Conservation (phyloP, 495 filamentous ascomycete species). For the Penicillium angulare region DNA sequence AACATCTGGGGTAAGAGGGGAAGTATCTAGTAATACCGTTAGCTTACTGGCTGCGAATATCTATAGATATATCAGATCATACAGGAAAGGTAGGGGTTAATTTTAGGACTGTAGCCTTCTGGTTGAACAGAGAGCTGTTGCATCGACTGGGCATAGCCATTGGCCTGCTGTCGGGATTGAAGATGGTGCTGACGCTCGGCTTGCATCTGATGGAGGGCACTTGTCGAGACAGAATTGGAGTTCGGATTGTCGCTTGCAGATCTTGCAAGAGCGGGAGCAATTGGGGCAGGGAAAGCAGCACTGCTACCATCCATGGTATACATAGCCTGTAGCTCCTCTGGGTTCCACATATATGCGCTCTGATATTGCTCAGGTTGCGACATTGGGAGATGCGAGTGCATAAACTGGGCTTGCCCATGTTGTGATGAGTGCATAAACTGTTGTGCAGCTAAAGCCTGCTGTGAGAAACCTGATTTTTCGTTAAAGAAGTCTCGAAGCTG, state of each 20-base stretch:
- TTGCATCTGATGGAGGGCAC: slow-evolving; percentile 18
- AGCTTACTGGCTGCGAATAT: background rate
- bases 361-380: slow-evolving; percentile 22
- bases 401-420: slow-evolving; percentile 14
- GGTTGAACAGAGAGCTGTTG: slow-evolving; percentile 42
- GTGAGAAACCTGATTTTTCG: slow-evolving; percentile 30
- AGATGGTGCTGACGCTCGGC: slow-evolving; percentile 8
- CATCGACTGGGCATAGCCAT: slow-evolving; percentile 23
- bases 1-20: slow-evolving; percentile 48
- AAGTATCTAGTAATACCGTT: slow-evolving; percentile 34
- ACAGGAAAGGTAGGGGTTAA: slow-evolving; percentile 52
- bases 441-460: slow-evolving; percentile 10
- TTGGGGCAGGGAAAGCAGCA: slow-evolving; percentile 10
- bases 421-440: slow-evolving; percentile 14
- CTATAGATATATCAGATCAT: background rate
- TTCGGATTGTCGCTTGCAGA: slow-evolving; percentile 23
- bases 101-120: slow-evolving; percentile 31
- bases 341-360: slow-evolving; percentile 28
- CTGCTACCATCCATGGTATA: slow-evolving; percentile 13
- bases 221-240: slow-evolving; percentile 17
- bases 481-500: slow-evolving; percentile 33
- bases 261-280: slow-evolving; percentile 21
- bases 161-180: slow-evolving; percentile 20
- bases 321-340: slow-evolving; percentile 38
- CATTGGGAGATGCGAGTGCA: slow-evolving; percentile 1